Evolutionary conservation across 164 flowering plant genomes (phyloP).

Genomic region (Saururus chinensis): DNA sequence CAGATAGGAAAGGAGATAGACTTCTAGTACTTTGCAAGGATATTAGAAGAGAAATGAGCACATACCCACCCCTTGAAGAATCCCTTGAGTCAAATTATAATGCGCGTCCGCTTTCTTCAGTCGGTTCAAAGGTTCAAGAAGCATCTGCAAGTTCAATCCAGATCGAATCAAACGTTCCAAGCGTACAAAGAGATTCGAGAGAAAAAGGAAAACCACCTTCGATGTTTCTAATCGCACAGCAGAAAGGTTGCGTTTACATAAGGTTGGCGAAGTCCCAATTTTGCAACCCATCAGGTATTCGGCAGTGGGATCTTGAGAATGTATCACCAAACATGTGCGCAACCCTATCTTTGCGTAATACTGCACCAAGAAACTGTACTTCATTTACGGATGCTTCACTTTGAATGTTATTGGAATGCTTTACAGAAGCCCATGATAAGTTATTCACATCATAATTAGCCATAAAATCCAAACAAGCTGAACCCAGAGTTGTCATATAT

Average conservation of each 20-base stretch:
- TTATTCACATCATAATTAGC: too few relatives aligned
- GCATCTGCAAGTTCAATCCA: constrained; percentile 46
- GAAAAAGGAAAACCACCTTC: constrained; percentile 34
- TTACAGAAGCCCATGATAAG: background rate
- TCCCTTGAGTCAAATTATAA: constrained; percentile 77
- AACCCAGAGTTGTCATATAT: too few relatives aligned
- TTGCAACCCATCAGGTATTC: constrained; percentile 68
- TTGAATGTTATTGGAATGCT: too few relatives aligned
- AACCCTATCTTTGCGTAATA: constrained; percentile 71
- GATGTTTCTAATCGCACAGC: constrained; percentile 78
- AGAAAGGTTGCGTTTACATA: constrained; percentile 49
- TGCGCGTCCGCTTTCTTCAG: constrained; percentile 80
- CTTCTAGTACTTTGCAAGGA: background rate
- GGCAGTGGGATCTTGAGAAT: constrained; percentile 81
- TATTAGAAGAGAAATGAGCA: constrained; percentile 9
- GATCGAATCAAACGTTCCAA: constrained; percentile 4
- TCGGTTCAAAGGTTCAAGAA: constrained; percentile 75
- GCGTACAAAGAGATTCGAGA: constrained; percentile 1
- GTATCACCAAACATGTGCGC: constrained; percentile 71
- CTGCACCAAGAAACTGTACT: constrained; percentile 17
- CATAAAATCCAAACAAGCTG: too few relatives aligned
- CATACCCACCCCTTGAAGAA: constrained; percentile 95
- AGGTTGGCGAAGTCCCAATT: constrained; percentile 57
- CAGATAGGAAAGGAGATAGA: background rate
- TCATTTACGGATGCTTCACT: too few relatives aligned